Conservation (phyloP, 2,329 filamentous ascomycete genomes). For the Diaporthe citriasiana region DNA sequence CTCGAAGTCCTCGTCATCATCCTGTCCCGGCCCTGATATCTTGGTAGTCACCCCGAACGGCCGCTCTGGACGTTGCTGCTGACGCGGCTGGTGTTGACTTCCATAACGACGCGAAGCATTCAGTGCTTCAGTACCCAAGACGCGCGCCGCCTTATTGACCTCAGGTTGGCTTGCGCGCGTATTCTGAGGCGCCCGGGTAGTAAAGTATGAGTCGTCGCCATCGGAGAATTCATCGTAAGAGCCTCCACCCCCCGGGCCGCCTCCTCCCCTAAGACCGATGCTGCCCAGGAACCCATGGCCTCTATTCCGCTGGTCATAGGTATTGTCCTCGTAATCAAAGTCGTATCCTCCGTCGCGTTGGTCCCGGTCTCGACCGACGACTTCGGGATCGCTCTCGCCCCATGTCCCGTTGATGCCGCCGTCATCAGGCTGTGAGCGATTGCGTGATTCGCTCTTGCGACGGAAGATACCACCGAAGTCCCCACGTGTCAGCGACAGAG, state of each 20-base stretch:
- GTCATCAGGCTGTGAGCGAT: slow-evolving; percentile 58
- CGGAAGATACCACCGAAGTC: slow-evolving; percentile 63
- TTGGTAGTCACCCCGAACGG: slow-evolving; percentile 21
- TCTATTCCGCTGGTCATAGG: slow-evolving; percentile 43
- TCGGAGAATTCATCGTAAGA: slow-evolving; percentile 64
- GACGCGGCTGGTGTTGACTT: slow-evolving; percentile 15
- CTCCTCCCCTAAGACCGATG: slow-evolving; percentile 52
- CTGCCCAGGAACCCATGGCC: slow-evolving; percentile 41
- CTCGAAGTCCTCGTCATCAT: slow-evolving; percentile 40
- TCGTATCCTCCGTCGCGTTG: slow-evolving; percentile 48
- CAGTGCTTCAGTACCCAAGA: slow-evolving; percentile 38
- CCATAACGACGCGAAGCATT: slow-evolving; percentile 35
- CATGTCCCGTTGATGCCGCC: slow-evolving; percentile 70
- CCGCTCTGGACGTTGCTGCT: background rate
- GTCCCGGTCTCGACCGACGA: background rate
- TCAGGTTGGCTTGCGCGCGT: slow-evolving; percentile 41
- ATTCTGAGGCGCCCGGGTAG: slow-evolving; percentile 53
- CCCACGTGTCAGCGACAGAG: slow-evolving; percentile 72
- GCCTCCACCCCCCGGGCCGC: slow-evolving; percentile 55
- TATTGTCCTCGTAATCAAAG: slow-evolving; percentile 48
- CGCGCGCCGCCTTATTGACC: slow-evolving; percentile 38
- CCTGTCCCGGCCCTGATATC: slow-evolving; percentile 39
- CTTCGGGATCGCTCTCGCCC: slow-evolving; percentile 59
- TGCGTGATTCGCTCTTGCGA: slow-evolving; percentile 57
- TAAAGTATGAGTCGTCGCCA: slow-evolving; percentile 72